Evolutionary conservation across 306 rosid species (phyloP), one percentile per base, ranked within the genome.

Genomic region (Urtica urens): DNA sequence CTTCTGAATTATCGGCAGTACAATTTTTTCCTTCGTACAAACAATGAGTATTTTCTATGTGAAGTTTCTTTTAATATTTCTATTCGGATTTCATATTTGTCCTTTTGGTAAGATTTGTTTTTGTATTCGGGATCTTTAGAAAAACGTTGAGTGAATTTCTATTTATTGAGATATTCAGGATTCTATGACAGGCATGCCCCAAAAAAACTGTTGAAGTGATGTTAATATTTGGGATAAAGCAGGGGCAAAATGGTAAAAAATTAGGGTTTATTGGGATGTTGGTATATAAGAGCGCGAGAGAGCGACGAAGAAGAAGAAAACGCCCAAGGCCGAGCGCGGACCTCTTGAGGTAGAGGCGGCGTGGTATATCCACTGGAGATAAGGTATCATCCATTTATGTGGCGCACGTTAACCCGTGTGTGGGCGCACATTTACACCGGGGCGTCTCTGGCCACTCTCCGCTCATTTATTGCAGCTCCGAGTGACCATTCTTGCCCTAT

Each of bases 281-380:
- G 19, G 43, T 19, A 40, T 24, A 25, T 5, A 26, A n/a, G 27
- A 5, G 7, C 28, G 28, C 0, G 59, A 22, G 6, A 41, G 7
- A 24, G 35, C 12, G 7, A 7, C 1, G 2, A 0, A 10, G 12
- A 14, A 4, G 24, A 31, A 23, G 13, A 20, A 8, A 17, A 34
- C 50, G 78, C 55, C 74, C 65, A 35, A 62, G 78, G 78, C 78
- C 70, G 78, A 53, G 78, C 73, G 64, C 70, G 66, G 52, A 49
- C 70, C 66, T 62, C 73, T 41, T 62, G 59, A 67, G 70, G 33
- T 24, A 62, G 78, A 35, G 70, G 74, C 48, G 67, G 78, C 67
- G 78, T 72, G 78, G 78, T 72, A 72, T 72, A 13, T 72, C 73
- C 78, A 67, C 67, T n/a, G 67, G 67, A 57, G 70, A 62, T 62